Conservation (phyloP, 371 early-diverging fungal genomes). For the Circinella minor region DNA sequence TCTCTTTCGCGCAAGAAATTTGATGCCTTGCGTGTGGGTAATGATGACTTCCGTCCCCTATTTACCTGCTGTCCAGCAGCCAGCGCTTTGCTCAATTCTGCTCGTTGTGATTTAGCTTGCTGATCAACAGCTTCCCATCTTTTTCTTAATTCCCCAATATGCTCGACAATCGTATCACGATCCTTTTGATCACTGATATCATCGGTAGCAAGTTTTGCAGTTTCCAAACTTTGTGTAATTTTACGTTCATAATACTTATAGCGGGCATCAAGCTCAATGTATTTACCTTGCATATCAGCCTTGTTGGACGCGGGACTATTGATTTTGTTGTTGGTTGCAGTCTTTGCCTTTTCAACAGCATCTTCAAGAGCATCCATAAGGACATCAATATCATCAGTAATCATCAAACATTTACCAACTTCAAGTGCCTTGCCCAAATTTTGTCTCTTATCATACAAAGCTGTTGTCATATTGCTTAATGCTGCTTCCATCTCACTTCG, state of each 20-base stretch:
- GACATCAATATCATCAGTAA: conserved; percentile 50
- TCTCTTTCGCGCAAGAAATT: conserved; percentile 28
- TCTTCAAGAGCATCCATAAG: conserved; percentile 48
- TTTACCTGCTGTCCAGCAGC: conserved; percentile 25
- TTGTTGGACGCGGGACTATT: conserved; percentile 29
- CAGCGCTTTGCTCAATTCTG: conserved; percentile 35
- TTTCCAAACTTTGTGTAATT: conserved; percentile 44
- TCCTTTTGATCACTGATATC: conserved; percentile 9
- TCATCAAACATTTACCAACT: conserved; percentile 46
- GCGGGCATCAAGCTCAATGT: conserved; percentile 59
- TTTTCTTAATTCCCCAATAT: conserved; percentile 22
- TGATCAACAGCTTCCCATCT: conserved; percentile 30
- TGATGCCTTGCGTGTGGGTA: conserved; percentile 45
- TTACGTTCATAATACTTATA: conserved; percentile 58
- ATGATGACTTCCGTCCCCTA: conserved; percentile 42
- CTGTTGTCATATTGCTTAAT: conserved; percentile 29
- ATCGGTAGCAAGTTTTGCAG: conserved; percentile 26
- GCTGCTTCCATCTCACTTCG: conserved; percentile 46
- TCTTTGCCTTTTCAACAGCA: conserved; percentile 34
- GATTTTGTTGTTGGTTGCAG: conserved; percentile 26
- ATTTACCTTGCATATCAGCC: conserved; percentile 54
- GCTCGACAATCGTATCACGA: conserved; percentile 6
- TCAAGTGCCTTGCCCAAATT: conserved; percentile 45
- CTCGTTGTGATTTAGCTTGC: conserved; percentile 34
- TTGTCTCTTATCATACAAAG: conserved; percentile 42